These are phyloP conservation scores for Cunninghamia lanceolata DNA, from an alignment of 75 land plant species.

Conservation along the genomic window DNA sequence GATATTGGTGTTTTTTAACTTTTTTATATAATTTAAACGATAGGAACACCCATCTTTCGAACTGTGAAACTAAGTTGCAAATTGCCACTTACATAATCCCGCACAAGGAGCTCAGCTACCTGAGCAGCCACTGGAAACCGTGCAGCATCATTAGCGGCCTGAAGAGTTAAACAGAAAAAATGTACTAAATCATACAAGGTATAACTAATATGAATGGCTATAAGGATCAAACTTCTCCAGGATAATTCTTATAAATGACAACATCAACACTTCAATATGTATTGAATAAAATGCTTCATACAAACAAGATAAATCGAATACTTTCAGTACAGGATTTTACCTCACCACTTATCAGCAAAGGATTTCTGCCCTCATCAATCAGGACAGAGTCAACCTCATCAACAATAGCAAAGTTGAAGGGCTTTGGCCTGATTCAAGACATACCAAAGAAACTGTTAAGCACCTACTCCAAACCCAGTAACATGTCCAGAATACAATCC, in stretches of 20 bases:
- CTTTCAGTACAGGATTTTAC: slow-evolving; percentile 28
- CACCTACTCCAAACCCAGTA: not conserved
- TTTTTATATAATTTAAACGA: not conserved
- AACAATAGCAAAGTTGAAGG: slow-evolving; percentile 94
- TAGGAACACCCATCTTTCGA: not conserved
- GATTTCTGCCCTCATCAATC: slow-evolving; percentile 98
- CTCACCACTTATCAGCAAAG: slow-evolving; percentile 91
- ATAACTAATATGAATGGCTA: not conserved
- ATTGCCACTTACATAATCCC: slow-evolving; percentile 54
- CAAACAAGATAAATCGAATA: slow-evolving; percentile 6
- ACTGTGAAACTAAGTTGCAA: not conserved
- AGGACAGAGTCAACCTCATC: slow-evolving; percentile 99
- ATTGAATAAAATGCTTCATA: slow-evolving; percentile 5
- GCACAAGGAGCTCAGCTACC: slow-evolving; percentile 78
- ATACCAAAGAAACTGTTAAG: not conserved
- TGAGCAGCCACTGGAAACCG: slow-evolving; percentile 97
- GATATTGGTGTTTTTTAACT: not conserved
- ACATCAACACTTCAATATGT: not conserved
- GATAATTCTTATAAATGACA: not conserved
- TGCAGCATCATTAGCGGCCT: slow-evolving; percentile 95
- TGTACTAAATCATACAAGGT: not conserved
- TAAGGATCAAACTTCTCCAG: not conserved
- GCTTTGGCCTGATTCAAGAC: slow-evolving; percentile 76
- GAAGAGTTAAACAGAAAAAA: slow-evolving; percentile 12
- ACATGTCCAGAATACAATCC: not conserved